Evolutionary conservation across 78 protist genomes (phyloP).

Genomic region (Dictyostelium firmibasis): DNA sequence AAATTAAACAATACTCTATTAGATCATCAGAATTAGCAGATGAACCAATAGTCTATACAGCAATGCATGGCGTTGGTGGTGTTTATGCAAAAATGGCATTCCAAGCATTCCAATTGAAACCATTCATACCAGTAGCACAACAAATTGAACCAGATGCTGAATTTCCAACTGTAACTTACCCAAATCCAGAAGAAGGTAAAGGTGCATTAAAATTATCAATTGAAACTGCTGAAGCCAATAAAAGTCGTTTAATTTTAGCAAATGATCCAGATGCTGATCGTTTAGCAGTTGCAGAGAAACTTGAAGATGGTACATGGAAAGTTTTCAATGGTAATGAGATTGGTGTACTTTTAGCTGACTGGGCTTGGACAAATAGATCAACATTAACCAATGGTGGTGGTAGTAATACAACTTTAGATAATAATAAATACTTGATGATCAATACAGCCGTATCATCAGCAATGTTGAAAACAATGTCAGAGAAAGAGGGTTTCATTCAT

Average conservation of each 20-base stretch:
- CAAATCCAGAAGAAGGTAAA: conserved; percentile 99
- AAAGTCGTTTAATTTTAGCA: conserved; percentile 92
- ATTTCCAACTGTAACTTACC: conserved; percentile 97
- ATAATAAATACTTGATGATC: conserved; percentile 78
- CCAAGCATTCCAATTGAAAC: conserved; percentile 55
- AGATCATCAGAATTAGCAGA: conserved; percentile 20
- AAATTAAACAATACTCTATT: conserved; percentile 34
- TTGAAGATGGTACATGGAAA: conserved; percentile 89
- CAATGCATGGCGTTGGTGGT: conserved; percentile 99
- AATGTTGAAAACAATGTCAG: conserved; percentile 90
- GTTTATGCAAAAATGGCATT: conserved; percentile 77
- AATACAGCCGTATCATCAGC: conserved; percentile 95
- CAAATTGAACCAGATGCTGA: conserved; percentile 96
- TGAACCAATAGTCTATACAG: conserved; percentile 88
- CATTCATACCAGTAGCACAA: conserved; percentile 80
- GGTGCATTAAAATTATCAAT: conserved; percentile 90
- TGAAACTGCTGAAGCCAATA: conserved; percentile 85
- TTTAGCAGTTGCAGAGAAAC: conserved; percentile 95
- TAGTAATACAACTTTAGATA: neutral
- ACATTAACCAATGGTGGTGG: neutral
- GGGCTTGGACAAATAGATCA: conserved; percentile 83
- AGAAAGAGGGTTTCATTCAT: conserved; percentile 87
- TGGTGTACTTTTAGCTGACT: conserved; percentile 94
- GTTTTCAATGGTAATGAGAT: conserved; percentile 98
- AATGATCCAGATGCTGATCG: conserved; percentile 99